Evolutionary conservation across 2,329 filamentous ascomycete genomes (phyloP).

Genomic region (Talaromyces rugulosus): DNA sequence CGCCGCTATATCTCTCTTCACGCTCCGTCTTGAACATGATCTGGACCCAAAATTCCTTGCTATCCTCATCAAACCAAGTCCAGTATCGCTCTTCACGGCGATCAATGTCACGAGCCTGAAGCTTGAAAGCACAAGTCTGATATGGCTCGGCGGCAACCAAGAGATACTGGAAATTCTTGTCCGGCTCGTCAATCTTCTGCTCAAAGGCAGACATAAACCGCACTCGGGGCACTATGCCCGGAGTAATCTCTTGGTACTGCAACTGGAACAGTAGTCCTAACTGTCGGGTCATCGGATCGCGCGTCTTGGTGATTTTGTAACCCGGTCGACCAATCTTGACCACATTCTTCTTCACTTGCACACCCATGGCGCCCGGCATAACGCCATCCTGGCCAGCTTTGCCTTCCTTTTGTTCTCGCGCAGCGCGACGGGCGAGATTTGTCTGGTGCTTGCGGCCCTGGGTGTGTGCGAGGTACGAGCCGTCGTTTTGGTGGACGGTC

Average conservation of each 20-base stretch:
- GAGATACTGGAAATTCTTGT: slow-evolving; percentile 92
- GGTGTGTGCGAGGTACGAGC: slow-evolving; percentile 96
- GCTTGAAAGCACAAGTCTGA: slow-evolving; percentile 94
- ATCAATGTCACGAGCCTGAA: slow-evolving; percentile 90
- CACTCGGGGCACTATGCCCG: slow-evolving; percentile 72
- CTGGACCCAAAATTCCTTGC: slow-evolving; percentile 96
- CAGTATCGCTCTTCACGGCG: slow-evolving; percentile 83
- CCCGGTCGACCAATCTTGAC: slow-evolving; percentile 95
- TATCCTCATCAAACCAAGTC: slow-evolving; percentile 91
- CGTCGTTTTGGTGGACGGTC: slow-evolving; percentile 98
- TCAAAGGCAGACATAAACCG: slow-evolving; percentile 98
- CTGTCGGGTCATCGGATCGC: slow-evolving; percentile 83
- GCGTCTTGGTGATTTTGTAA: slow-evolving; percentile 96
- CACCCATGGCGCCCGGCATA: slow-evolving; percentile 70
- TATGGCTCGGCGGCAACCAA: slow-evolving; percentile 95
- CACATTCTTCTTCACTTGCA: slow-evolving; percentile 73
- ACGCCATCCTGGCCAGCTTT: slow-evolving; percentile 56
- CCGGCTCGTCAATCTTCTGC: slow-evolving; percentile 90
- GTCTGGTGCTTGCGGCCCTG: slow-evolving; percentile 99
- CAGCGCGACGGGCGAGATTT: slow-evolving; percentile 89
- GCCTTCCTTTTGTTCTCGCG: slow-evolving; percentile 90
- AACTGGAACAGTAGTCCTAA: slow-evolving; percentile 92
- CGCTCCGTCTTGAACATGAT: slow-evolving; percentile 98
- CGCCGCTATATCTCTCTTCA: slow-evolving; percentile 76
- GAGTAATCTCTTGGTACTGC: slow-evolving; percentile 85